Evolutionary conservation across 2,329 filamentous ascomycete species (phyloP).

Genomic region (Colletotrichum ledebouriae): DNA sequence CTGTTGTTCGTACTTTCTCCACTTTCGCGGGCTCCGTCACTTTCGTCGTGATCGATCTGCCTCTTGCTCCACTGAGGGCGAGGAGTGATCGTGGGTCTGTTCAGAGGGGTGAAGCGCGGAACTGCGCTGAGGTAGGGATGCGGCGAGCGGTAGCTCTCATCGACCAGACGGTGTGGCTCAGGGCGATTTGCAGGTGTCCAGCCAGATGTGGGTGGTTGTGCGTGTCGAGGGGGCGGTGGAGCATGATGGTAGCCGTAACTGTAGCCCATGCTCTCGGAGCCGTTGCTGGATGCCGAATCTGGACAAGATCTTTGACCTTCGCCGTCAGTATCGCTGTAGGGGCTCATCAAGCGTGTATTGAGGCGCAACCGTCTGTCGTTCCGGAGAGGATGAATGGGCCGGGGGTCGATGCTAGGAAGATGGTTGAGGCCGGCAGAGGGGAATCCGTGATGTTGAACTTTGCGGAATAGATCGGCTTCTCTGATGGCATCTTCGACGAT

Average conservation of each 20-base stretch:
- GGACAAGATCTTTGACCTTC: constrained; percentile 49
- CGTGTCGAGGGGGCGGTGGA: constrained; percentile 13
- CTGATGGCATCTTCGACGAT: constrained; percentile 67
- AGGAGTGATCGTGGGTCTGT: constrained; percentile 28
- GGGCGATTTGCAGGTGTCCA: constrained; percentile 50
- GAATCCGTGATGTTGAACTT: constrained; percentile 48
- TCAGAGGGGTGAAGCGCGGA: constrained; percentile 52
- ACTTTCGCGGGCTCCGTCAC: constrained; percentile 45
- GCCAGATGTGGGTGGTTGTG: constrained; percentile 40
- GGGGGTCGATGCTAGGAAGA: constrained; percentile 24
- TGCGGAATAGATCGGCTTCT: constrained; percentile 61
- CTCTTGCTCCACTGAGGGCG: constrained; percentile 46
- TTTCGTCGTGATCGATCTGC: constrained; percentile 48
- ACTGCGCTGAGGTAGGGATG: constrained; percentile 61
- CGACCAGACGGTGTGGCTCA: constrained; percentile 35
- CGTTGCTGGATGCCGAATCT: constrained; percentile 44
- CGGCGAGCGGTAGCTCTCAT: constrained; percentile 44
- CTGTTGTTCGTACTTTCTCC: constrained; percentile 43
- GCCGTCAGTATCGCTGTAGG: constrained; percentile 58
- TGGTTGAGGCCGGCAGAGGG: constrained; percentile 28
- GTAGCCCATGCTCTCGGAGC: constrained; percentile 35
- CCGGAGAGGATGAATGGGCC: constrained; percentile 41
- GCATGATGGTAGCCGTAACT: constrained; percentile 30
- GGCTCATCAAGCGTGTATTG: constrained; percentile 47
- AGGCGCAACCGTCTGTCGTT: constrained; percentile 47